Evolutionary conservation across 352 stramenopile species (phyloP), one percentile per base, ranked within the genome.

Genomic region (Aphanomyces invadans): DNA sequence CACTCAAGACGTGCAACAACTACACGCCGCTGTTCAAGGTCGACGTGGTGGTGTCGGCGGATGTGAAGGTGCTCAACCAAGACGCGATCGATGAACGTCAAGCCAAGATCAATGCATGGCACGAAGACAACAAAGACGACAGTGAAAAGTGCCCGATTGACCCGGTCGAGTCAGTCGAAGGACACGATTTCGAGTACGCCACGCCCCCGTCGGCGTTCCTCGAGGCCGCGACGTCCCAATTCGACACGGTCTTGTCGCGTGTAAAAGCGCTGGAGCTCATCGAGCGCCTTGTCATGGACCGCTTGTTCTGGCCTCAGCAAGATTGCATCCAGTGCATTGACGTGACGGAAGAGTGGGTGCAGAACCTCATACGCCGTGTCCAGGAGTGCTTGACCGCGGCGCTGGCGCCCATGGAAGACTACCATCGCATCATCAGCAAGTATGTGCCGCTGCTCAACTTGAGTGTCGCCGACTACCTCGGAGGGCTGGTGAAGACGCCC

Each of bases 241-340:
- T 98, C 56, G 88, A 97, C 51, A 74, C 81, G 2, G 83, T 76
- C 1, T 67, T 98, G 11, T 75, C 88, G 48, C 77, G 78, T 2
- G 56, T 97, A 17, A 83, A 93, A 68, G 83, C 89, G 12, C 78
- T 98, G 5, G 80, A 95, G 36, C 74, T 95, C 3, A 87, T 98
- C 4, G 95, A 98, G 65, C 75, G 89, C 15, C 70, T 95, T 0
- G 92, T 98, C 26, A 98, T 98, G 93, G 87, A 97, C 64, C 84
- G 86, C 5, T 89, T 98, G 2, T 98, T 98, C 59, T 98, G 95
- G 95, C 86, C 87, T 1, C 91, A 95, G 36, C 88, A 97, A 69
- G 90, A 96, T 28, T 86, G 89, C 45, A 93, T 98, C 28, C 74
- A 75, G n/a, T 90, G 78, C 25, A 74, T 97, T 1, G 79, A 94